Percentiles rank a stretch among this genome's conserved stretches.
phyloP scores from a whole-genome alignment of 2,329 filamentous ascomycete genomes.

The Cladosporium sp. region DNA sequence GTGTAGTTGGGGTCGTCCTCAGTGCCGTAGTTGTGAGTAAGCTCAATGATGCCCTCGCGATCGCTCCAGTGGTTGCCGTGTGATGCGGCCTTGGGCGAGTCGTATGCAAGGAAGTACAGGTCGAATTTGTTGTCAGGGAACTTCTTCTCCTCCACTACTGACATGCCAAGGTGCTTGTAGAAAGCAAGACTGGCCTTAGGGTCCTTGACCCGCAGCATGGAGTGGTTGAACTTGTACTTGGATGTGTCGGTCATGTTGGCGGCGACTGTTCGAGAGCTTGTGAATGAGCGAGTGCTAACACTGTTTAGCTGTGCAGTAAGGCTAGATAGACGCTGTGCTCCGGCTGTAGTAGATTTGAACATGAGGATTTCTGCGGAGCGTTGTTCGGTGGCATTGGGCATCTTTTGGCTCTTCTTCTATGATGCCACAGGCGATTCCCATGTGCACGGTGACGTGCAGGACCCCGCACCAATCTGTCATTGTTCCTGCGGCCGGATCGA shows the following conservation, averaged over 20 bases:
- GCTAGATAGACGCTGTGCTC: conserved; percentile 10
- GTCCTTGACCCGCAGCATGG: conserved; percentile 76
- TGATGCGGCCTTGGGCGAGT: conserved; percentile 70
- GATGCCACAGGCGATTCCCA: not conserved
- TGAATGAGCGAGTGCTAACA: not conserved
- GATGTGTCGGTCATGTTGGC: conserved; percentile 57
- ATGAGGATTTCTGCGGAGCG: not conserved
- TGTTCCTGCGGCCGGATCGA: not conserved
- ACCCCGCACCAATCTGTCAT: not conserved
- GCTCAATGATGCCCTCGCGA: conserved; percentile 73
- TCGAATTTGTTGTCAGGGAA: conserved; percentile 89
- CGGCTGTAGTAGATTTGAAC: not conserved
- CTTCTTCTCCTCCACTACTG: conserved; percentile 71
- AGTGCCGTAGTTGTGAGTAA: conserved; percentile 82
- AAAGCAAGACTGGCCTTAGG: conserved; percentile 80
- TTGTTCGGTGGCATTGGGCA: conserved; percentile 9
- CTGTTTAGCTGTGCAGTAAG: conserved; percentile 17
- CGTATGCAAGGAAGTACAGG: conserved; percentile 91
- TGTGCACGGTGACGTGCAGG: not conserved
- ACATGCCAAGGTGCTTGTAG: conserved; percentile 90
- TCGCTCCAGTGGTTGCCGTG: conserved; percentile 71
- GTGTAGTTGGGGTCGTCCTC: conserved; percentile 69
- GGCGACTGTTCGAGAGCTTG: conserved; percentile 29
- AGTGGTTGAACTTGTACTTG: conserved; percentile 63
- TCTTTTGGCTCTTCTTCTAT: conserved; percentile 1